Conservation (phyloP, 371 early-diverging fungal genomes). For the Chytridium lagenaria region DNA sequence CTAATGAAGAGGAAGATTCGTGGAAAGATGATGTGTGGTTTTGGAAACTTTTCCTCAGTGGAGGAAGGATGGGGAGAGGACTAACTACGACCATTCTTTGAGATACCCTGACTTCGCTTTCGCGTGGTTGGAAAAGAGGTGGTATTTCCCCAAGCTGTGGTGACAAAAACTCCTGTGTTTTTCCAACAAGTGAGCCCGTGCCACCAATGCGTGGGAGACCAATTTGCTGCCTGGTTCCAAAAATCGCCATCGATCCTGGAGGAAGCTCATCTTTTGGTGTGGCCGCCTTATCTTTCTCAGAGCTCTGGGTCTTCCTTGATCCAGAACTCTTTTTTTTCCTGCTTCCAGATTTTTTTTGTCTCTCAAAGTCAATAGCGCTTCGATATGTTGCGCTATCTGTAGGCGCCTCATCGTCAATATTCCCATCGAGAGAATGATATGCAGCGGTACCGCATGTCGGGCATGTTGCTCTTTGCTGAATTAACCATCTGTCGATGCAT, state of each 20-base stretch:
- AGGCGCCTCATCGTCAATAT: constrained; percentile 1
- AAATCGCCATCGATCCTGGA: constrained; percentile 4
- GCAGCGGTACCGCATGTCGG: constrained; percentile 47
- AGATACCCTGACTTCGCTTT: neutral
- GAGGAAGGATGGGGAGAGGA: constrained; percentile 2
- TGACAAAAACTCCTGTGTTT: neutral
- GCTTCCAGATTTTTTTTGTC: neutral
- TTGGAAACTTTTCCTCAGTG: neutral
- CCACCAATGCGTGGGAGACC: constrained; percentile 1
- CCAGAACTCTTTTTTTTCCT: constrained; percentile 7
- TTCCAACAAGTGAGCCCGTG: neutral
- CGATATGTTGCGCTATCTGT: neutral
- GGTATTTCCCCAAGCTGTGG: neutral
- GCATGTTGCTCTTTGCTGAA: constrained; percentile 45
- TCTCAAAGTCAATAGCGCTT: neutral
- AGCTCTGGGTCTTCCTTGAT: neutral
- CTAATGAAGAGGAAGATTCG: neutral
- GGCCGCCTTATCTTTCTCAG: neutral
- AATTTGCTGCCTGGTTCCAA: constrained; percentile 15
- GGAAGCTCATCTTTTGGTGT: neutral
- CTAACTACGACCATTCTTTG: neutral
- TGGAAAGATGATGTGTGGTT: too few species aligned
- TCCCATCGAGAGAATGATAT: constrained; percentile 21
- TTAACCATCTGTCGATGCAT: constrained; percentile 52
- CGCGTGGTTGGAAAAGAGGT: neutral